Evolutionary conservation across 2,329 filamentous ascomycete species (phyloP), one percentile per base, ranked within the genome.

Genomic region (Tricladium varicosporioides): DNA sequence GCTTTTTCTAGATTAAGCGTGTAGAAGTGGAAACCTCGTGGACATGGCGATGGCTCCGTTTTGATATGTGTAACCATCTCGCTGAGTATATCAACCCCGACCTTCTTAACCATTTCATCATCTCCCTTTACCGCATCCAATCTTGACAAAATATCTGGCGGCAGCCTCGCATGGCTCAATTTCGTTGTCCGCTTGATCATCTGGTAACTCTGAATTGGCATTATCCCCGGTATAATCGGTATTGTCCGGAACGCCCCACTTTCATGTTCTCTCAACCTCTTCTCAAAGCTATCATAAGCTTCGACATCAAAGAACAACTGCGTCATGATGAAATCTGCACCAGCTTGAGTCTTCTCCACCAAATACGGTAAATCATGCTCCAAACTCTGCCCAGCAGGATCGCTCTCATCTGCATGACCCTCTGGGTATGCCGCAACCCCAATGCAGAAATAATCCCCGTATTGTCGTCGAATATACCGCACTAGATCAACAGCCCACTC

Each of bases 301-400:
- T 89, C 80, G 19, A 92, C 82, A 70, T 97, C 92, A 73, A 96
- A 99, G 74, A 97, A 97, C 8, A 99, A 80, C 73, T 99, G 94
- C 0, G 94, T 97, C 91, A 99, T 96, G 74, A 99, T 89, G 70
- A 99, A 99, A 74, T 97, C 92, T 51, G 92, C 94, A 1, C 94
- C 94, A 2, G 94, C 94, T 65, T 87, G 80, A 0, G 88, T 88
- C 80, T 99, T 99, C 64, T 96, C 92, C 10, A 96, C 84, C 53
- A 99, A 79, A 68, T 89, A 96, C 0, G 92, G 90, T 58, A 99
- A 75, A 74, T 99, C 94, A 61, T 89, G 82, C 67, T 95, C 90
- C 40, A 86, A 69, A 63, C 80, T 84, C 73, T 87, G 84, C 22
- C 80, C 82, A 33, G 79, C 71, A 1, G 93, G 93, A 72, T 95